phyloP scores from a whole-genome alignment of 2,329 filamentous ascomycete species.

The Dryadomyces quercus-mongolicae region DNA sequence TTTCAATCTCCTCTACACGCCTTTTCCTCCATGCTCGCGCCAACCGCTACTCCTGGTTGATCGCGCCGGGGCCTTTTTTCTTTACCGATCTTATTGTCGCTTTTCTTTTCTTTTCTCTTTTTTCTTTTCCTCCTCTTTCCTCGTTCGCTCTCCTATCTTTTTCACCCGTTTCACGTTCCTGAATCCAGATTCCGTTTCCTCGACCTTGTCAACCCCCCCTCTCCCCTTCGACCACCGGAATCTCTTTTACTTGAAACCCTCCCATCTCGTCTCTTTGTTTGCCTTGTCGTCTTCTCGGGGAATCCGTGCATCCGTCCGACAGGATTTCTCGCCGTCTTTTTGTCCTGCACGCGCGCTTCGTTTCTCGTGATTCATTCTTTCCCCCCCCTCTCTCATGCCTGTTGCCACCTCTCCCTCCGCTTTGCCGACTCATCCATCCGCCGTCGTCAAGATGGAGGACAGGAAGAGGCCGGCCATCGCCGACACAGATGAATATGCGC shows the following conservation, averaged over 20 bases:
- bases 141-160: neutral
- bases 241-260: too few species aligned
- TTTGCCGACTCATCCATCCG: slow-evolving; percentile 58
- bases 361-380: slow-evolving; percentile 11
- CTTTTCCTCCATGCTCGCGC: slow-evolving; percentile 3
- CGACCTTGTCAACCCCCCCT: neutral
- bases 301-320: slow-evolving; percentile 4
- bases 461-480: slow-evolving; percentile 86
- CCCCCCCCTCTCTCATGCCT: slow-evolving; percentile 62
- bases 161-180: slow-evolving; percentile 17
- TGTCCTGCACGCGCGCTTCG: neutral
- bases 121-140: neutral
- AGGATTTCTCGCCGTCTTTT: slow-evolving; percentile 13
- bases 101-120: neutral
- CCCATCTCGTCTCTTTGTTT: too few species aligned
- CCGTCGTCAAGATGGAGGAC: slow-evolving; percentile 95
- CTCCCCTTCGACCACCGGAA: too few species aligned
- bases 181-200: slow-evolving; percentile 16
- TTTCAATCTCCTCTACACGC: neutral
- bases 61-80: slow-evolving; percentile 7
- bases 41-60: slow-evolving; percentile 8
- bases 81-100: neutral
- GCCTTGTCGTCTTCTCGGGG: neutral
- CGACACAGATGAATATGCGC: slow-evolving; percentile 71
- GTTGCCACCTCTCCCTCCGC: slow-evolving; percentile 64